Percentiles rank a stretch among this genome's conserved stretches.
These are phyloP conservation scores for Drechmeria coniospora DNA, from an alignment of 2,329 filamentous ascomycete species.

Conservation along the genomic window DNA sequence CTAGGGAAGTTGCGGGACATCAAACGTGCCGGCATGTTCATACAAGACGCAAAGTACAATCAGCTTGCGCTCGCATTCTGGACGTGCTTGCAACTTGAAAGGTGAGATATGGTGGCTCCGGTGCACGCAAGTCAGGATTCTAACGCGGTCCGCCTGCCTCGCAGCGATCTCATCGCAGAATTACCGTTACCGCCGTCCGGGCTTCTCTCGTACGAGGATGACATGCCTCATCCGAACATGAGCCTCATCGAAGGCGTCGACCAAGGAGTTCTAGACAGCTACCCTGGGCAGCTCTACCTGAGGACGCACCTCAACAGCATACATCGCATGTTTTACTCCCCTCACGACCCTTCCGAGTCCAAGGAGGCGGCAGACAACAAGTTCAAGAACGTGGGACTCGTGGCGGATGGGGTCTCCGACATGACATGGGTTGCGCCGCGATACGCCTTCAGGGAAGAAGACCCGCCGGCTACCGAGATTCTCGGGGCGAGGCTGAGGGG, in stretches of 20 bases:
- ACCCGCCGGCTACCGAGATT: constrained; percentile 60
- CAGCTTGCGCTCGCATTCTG: constrained; percentile 67
- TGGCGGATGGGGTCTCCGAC: constrained; percentile 25
- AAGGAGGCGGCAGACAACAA: constrained; percentile 15
- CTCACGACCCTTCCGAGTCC: constrained; percentile 18
- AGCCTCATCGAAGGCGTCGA: constrained; percentile 26
- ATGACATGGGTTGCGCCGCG: constrained; percentile 31
- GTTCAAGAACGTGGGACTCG: constrained; percentile 30
- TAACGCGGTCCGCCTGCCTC: background rate
- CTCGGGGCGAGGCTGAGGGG: constrained; percentile 71
- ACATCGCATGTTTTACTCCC: constrained; percentile 40
- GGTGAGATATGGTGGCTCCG: constrained; percentile 27
- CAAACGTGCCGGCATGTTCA: constrained; percentile 19
- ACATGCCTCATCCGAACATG: constrained; percentile 52
- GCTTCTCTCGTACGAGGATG: constrained; percentile 44
- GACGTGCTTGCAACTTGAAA: constrained; percentile 88
- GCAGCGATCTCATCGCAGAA: constrained; percentile 80
- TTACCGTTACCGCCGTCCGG: constrained; percentile 48
- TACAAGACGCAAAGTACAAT: constrained; percentile 35
- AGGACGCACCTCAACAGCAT: constrained; percentile 50
- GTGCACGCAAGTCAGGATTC: background rate
- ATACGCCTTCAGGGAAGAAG: constrained; percentile 46
- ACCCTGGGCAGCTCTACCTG: constrained; percentile 47
- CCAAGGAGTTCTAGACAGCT: constrained; percentile 38
- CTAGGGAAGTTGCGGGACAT: constrained; percentile 30